Base-by-base conservation (phyloP, 2,329 filamentous ascomycete species). In the Coniosporium tulheliwenetii region DNA sequence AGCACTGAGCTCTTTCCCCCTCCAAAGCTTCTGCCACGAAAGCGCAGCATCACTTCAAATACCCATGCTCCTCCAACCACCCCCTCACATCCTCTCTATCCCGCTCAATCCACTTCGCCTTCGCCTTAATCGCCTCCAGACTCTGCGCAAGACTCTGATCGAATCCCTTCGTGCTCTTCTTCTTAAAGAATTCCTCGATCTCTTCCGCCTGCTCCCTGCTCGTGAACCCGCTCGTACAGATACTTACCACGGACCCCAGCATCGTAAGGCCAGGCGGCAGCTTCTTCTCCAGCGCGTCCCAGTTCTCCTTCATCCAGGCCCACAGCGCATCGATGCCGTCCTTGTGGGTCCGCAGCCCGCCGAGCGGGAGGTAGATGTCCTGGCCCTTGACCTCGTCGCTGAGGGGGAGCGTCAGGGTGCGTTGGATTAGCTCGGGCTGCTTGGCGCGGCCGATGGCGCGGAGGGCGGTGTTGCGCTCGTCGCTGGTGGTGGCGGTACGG, bases 401-500 rank as follows among this genome's bases (percentile, higher is more conserved):
- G 43, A 87, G 71, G 30, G 86, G 71, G 47, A 95, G 69, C 29
- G 68, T 73, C 10, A 96, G 71, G 2, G 86, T 89, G 45, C 77
- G 76, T 66, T 91, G 67, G 58, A 95, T 89, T 38, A 95, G 74
- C 48, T 80, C 76, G 1, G 84, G 79, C 42, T 82, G 72, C 56
- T 79, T 79, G 37, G 85, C 78, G 39, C 85, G 77, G 39, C 89
- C 89, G 15, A 96, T 72, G 30, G 74, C 76, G 51, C 87, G 84
- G 44, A 96, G 74, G 1, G 86, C 86, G 10, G 84, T 89, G 62
- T 94, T 95, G 56, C 87, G 85, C 66, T 95, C 86, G 53, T 93
- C 86, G 49, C 77, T 79, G 50, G 80, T 89, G 43, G 71, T 76
- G 1, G 82, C 85, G 10, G 70, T 75, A 50, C 76, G 77, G 66